Conservation (phyloP, 2,329 filamentous ascomycete species). For the Alternaria sp. region DNA sequence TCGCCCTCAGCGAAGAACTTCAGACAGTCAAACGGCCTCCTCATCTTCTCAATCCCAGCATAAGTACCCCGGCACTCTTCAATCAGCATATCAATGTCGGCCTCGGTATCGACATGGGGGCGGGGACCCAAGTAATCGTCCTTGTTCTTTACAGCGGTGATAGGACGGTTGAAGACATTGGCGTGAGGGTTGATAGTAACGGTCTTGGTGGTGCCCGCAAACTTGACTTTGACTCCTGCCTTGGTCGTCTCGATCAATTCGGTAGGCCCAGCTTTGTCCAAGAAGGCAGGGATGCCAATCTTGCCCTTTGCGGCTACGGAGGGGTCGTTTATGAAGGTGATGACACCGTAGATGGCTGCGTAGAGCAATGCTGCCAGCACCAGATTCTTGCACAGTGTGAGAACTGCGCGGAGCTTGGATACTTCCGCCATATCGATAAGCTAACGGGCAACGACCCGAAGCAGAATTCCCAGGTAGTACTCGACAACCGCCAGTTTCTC, state of each 20-base stretch:
- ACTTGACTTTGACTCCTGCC: conserved; percentile 54
- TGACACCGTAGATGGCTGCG: conserved; percentile 52
- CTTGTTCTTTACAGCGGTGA: conserved; percentile 59
- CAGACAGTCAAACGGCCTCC: conserved; percentile 62
- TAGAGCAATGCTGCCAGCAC: conserved; percentile 55
- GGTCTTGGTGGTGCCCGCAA: conserved; percentile 52
- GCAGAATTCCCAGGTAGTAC: conserved; percentile 15
- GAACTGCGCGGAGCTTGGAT: conserved; percentile 43
- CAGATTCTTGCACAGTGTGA: conserved; percentile 55
- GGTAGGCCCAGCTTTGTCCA: conserved; percentile 53
- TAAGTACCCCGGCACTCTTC: conserved; percentile 64
- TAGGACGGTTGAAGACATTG: conserved; percentile 64
- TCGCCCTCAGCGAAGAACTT: conserved; percentile 60
- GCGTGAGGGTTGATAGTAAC: conserved; percentile 61
- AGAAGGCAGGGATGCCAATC: conserved; percentile 53
- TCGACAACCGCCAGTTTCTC: conserved; percentile 20
- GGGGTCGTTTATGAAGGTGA: conserved; percentile 54
- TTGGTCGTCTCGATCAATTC: conserved; percentile 54
- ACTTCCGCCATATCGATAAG: conserved; percentile 46
- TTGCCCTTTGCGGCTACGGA: conserved; percentile 51
- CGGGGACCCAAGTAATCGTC: conserved; percentile 63
- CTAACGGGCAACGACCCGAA: conserved; percentile 28
- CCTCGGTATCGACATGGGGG: conserved; percentile 63
- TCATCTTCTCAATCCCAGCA: conserved; percentile 64
- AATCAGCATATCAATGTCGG: conserved; percentile 62